These are phyloP conservation scores for Macrolepiota albuminosa DNA, from an alignment of 768 basidiomycete species.

Conservation along the genomic window DNA sequence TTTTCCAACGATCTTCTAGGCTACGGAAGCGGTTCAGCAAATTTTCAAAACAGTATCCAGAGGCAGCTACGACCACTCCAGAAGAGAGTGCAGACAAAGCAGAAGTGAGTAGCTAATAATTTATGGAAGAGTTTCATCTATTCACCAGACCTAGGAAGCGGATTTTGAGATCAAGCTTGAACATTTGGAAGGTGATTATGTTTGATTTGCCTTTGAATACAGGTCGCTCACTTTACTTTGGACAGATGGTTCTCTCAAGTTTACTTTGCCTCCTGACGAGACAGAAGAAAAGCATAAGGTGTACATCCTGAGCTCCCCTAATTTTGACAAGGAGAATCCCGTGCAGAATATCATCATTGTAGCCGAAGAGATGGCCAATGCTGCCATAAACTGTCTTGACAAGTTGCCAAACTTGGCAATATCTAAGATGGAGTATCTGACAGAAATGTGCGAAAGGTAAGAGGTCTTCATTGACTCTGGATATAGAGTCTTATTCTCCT, in stretches of 20 bases:
- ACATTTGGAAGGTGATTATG: background rate
- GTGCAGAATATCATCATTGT: background rate
- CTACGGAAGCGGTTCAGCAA: background rate
- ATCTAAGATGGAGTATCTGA: background rate
- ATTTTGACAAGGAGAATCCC: background rate
- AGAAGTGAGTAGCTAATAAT: background rate
- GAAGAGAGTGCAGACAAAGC: background rate
- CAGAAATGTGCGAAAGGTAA: background rate
- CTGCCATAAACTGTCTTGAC: background rate
- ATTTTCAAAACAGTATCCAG: background rate
- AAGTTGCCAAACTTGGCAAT: background rate
- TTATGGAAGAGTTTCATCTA: too few relatives aligned
- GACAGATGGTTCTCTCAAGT: conserved; percentile 1
- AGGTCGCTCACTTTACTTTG: background rate
- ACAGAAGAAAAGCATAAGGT: background rate
- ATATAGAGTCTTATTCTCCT: background rate
- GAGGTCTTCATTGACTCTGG: background rate
- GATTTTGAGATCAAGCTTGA: background rate
- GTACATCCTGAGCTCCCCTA: background rate
- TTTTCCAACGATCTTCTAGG: background rate
- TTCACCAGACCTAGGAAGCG: background rate
- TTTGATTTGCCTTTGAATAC: background rate
- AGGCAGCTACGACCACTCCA: background rate
- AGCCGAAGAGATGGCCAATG: background rate
- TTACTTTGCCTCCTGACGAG: background rate